These are phyloP conservation scores for Lentinula novae-zelandiae DNA, from an alignment of 1,284 basidiomycete species.

Conservation along the genomic window DNA sequence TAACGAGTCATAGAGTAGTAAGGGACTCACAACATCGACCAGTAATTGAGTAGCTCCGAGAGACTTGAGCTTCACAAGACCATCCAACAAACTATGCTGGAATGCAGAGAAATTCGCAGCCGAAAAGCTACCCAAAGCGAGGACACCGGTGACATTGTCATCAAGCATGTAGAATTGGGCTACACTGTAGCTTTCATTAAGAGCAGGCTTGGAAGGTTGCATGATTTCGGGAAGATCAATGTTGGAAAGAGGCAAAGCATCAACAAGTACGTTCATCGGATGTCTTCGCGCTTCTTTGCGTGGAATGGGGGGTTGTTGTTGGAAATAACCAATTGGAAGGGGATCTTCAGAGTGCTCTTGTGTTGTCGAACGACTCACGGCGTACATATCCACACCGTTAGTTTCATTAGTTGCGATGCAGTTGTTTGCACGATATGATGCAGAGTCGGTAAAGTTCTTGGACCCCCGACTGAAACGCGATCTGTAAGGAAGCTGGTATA, in stretches of 20 bases:
- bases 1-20: background rate
- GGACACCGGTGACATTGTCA: conserved; percentile 53
- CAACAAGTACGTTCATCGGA: conserved; percentile 46
- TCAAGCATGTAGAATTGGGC: conserved; percentile 53
- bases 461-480: conserved; percentile 44
- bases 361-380: conserved; percentile 10
- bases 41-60: conserved; percentile 50
- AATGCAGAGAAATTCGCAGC: conserved; percentile 39
- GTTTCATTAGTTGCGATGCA: conserved; percentile 47
- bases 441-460: conserved; percentile 44
- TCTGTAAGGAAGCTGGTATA: conserved; percentile 50
- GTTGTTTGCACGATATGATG: conserved; percentile 49
- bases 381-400: conserved; percentile 47
- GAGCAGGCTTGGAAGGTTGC: conserved; percentile 34
- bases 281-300: conserved; percentile 34
- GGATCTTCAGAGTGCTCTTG: conserved; percentile 14
- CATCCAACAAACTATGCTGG: conserved; percentile 41
- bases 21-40: conserved; percentile 48
- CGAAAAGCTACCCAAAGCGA: conserved; percentile 58
- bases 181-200: conserved; percentile 44
- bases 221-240: conserved; percentile 46
- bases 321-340: conserved; percentile 34
- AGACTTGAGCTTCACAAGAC: conserved; percentile 44
- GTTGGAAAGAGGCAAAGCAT: conserved; percentile 42
- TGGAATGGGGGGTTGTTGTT: conserved; percentile 41